Evolutionary conservation across 306 rosid genomes (phyloP).

Genomic region (Prunus mume): DNA sequence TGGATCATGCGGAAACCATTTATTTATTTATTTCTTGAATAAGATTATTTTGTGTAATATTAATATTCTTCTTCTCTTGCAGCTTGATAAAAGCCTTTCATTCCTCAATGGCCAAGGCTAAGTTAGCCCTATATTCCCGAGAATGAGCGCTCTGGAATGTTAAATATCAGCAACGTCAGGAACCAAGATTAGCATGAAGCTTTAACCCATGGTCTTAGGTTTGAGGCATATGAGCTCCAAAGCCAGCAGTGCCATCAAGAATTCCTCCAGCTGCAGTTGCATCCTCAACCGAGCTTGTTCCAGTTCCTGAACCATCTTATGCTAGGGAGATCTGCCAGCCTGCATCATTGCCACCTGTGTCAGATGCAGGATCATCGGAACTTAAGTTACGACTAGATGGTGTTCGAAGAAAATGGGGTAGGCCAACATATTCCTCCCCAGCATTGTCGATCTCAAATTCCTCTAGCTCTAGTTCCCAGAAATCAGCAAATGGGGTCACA

Average conservation of each 20-base stretch:
- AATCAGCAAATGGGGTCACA: too few relatives aligned
- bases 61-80: constrained; percentile 27
- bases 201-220: constrained; percentile 59
- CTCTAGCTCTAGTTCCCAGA: constrained; percentile 30
- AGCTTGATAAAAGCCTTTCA: constrained; percentile 67
- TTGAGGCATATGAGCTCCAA: constrained; percentile 86
- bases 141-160: constrained; percentile 52
- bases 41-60: not conserved
- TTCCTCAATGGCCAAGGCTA: constrained; percentile 62
- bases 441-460: constrained; percentile 33
- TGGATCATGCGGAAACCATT: not conserved
- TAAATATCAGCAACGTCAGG: constrained; percentile 43
- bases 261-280: constrained; percentile 39
- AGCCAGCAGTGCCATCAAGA: constrained; percentile 51
- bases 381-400: constrained; percentile 82
- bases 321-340: constrained; percentile 53
- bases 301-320: constrained; percentile 59
- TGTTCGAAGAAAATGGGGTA: constrained; percentile 88
- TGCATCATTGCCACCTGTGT: constrained; percentile 42
- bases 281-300: constrained; percentile 61
- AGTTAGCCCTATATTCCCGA: too few relatives aligned
- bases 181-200: constrained; percentile 62
- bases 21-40: not conserved
- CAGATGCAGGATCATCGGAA: constrained; percentile 55
- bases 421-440: constrained; percentile 56